These are phyloP conservation scores for Bacidia rubella DNA, from an alignment of 495 filamentous ascomycete species.

Conservation along the genomic window DNA sequence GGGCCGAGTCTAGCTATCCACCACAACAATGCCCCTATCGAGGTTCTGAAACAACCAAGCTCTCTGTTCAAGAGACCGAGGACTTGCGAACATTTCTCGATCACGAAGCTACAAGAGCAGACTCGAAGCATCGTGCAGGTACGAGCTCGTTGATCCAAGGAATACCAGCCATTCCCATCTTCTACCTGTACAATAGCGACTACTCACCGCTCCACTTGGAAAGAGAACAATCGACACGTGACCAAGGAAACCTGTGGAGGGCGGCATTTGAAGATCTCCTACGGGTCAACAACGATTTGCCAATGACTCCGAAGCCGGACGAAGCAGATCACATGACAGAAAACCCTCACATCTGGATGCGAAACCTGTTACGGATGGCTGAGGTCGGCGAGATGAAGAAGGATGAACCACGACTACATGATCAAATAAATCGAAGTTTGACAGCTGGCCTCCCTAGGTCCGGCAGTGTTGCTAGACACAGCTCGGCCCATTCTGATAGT, in stretches of 20 bases:
- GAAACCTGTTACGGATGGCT: conserved; percentile 5
- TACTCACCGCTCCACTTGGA: conserved; percentile 42
- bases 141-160: no score
- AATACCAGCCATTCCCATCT: conserved; percentile 22
- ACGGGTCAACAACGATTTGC: conserved; percentile 33
- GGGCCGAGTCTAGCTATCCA: not conserved
- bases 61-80: not conserved
- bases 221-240: conserved; percentile 21
- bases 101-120: not conserved
- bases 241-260: conserved; percentile 28
- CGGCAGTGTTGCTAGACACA: not conserved
- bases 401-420: not conserved
- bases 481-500: no score
- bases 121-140: not conserved
- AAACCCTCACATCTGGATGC: conserved; percentile 7
- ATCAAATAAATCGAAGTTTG: not conserved
- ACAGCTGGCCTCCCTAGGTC: not conserved
- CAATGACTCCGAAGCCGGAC: conserved; percentile 18
- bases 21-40: not conserved
- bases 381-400: not conserved
- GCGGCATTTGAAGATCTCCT: conserved; percentile 45
- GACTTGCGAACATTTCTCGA: not conserved
- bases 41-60: not conserved
- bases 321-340: not conserved
- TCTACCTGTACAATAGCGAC: conserved; percentile 31